Base-by-base conservation (phyloP, 2,329 filamentous ascomycete species). In the Colletotrichum cereale region DNA sequence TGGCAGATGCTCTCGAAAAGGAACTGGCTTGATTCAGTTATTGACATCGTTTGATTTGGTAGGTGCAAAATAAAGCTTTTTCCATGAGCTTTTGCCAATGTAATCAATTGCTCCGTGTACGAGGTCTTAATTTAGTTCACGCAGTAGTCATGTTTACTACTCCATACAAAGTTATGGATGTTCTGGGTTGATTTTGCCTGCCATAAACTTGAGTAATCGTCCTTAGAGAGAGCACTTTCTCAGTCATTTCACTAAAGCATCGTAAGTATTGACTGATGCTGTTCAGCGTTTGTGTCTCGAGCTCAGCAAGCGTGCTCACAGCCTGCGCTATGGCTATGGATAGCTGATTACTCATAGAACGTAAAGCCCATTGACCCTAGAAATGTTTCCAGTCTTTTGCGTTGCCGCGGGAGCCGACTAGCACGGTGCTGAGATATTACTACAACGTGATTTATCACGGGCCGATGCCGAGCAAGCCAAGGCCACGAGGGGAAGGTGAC, bases 1-100 rank as follows among this genome's bases (percentile, higher is more conserved):
- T 92, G 86, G 90, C 89, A 0, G 87, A 89, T 79, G 85, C 86
- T 16, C 84, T 88, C 66, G 83, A 89, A 77, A 75, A 81, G 76
- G 81, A 76, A 36, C 8, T 65, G 47, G 58, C 66, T 21, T 66
- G 21, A 60, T 18, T 40, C 4, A 16, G 10, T 21, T 8, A 26
- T 21, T 18, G 5, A 21, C 26, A 4, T 18, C 5, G 26, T 14
- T 3, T 21, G 6, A 3, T 38, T 14, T 38, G 3, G 21, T 5
- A 2, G 53, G 7, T 31, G 5, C 5, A 16, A 31, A 14, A 24
- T 6, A 38, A 24, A 24, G 31, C 5, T 8, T 38, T 16, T 29
- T 1, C 12, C 48, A 29, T 16, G 48, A 26, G 24, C 2, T 18
- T 2, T 18, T 12, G 14, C 26, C 2, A 2, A 8, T 16, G 14